phyloP scores from a whole-genome alignment of 129 eudicot genomes.

The Chrysanthemum lavandulifolium region DNA sequence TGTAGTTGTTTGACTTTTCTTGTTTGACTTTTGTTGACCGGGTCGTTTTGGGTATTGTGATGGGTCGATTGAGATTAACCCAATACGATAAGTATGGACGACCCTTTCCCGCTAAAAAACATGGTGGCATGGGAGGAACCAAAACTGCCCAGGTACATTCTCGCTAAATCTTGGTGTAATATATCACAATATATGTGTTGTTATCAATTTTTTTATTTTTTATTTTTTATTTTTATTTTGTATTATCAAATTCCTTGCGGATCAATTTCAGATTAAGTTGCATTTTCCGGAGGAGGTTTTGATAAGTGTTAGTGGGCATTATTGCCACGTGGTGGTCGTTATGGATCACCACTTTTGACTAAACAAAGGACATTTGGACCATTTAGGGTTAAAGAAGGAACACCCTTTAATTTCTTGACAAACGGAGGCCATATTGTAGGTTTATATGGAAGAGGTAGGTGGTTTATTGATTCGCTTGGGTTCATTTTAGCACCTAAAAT shows the following conservation, averaged over 20 bases:
- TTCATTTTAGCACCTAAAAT: slow-evolving; percentile 31
- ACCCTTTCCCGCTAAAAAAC: slow-evolving; percentile 47
- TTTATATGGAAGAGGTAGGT: slow-evolving; percentile 60
- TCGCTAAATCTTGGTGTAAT: neutral
- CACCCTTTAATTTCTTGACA: slow-evolving; percentile 49
- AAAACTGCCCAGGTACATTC: slow-evolving; percentile 44
- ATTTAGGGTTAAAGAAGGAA: slow-evolving; percentile 62
- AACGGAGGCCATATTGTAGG: slow-evolving; percentile 52
- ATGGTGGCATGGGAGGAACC: slow-evolving; percentile 60
- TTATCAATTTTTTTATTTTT: neutral
- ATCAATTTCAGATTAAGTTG: slow-evolving; percentile 46
- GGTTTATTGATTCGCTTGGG: slow-evolving; percentile 53
- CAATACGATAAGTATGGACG: slow-evolving; percentile 53
- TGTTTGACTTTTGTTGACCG: too few relatives aligned
- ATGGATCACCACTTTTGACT: too few relatives aligned
- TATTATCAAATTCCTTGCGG: neutral
- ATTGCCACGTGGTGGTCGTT: slow-evolving; percentile 45
- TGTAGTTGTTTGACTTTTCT: too few relatives aligned
- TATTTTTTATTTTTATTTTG: neutral
- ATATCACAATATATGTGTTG: neutral
- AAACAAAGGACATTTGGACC: slow-evolving; percentile 52
- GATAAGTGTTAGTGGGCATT: slow-evolving; percentile 47
- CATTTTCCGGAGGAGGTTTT: slow-evolving; percentile 58
- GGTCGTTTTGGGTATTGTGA: too few relatives aligned
- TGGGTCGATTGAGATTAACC: too few relatives aligned